These are phyloP conservation scores for Astragalus membranaceus DNA, from an alignment of 306 rosid species.

Conservation along the genomic window DNA sequence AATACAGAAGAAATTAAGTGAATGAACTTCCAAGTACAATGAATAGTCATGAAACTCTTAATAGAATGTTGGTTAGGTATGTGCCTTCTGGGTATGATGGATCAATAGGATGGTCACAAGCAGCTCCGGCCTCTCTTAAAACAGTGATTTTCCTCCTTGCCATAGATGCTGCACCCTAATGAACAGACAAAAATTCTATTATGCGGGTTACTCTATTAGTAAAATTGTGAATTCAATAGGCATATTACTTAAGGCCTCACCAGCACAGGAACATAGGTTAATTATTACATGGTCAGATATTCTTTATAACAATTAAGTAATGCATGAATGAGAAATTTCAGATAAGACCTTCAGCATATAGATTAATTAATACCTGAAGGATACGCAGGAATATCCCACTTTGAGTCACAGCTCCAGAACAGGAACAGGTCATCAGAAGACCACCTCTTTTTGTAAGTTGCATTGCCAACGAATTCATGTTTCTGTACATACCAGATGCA, in stretches of 20 bases:
- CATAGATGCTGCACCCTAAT: slow-evolving; percentile 68
- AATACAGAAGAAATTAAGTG: not conserved
- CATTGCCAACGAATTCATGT: slow-evolving; percentile 80
- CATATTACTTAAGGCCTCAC: not conserved
- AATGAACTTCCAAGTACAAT: not conserved
- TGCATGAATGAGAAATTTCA: not conserved
- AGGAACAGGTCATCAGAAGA: slow-evolving; percentile 91
- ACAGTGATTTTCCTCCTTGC: slow-evolving; percentile 69
- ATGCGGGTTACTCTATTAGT: not conserved
- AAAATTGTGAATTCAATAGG: not conserved
- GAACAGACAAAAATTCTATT: not conserved
- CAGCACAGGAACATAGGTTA: too few relatives aligned
- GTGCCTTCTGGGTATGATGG: slow-evolving; percentile 88
- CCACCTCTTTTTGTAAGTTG: slow-evolving; percentile 81
- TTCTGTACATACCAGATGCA: slow-evolving; percentile 90
- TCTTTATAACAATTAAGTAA: not conserved
- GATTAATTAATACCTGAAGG: slow-evolving; percentile 58
- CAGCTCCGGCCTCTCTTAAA: slow-evolving; percentile 68
- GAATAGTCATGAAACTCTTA: slow-evolving; percentile 48
- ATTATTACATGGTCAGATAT: too few relatives aligned
- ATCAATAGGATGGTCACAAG: slow-evolving; percentile 75
- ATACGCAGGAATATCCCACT: slow-evolving; percentile 68
- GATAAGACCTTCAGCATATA: slow-evolving; percentile 3
- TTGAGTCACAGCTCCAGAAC: slow-evolving; percentile 90
- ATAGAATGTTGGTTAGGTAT: slow-evolving; percentile 63